A percentile compares a stretch with the other conserved stretches of the same genome.
Evolutionary conservation across 23 red algal species (phyloP).

Genomic region (Gracilariopsis chorda): DNA sequence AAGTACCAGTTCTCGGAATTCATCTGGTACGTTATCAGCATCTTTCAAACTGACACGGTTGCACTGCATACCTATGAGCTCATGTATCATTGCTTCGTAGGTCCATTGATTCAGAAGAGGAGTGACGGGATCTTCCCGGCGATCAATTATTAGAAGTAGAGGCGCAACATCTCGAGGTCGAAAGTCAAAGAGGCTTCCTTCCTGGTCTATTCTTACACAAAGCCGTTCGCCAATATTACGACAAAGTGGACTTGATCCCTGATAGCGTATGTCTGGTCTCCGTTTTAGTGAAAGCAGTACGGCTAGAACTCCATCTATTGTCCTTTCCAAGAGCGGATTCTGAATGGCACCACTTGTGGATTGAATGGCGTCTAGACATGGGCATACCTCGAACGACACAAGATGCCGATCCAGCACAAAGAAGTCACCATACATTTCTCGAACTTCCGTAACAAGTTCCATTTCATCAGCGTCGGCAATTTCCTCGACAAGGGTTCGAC

Average conservation of each 20-base stretch:
- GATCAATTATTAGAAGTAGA: constrained; percentile 84
- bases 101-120: constrained; percentile 99
- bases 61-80: constrained; percentile 81
- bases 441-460: constrained; percentile 67
- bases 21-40: constrained; percentile 53
- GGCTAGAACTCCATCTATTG: constrained; percentile 78
- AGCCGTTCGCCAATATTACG: constrained; percentile 83
- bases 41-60: constrained; percentile 69
- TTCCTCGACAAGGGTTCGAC: constrained; percentile 83
- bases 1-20: constrained; percentile 72
- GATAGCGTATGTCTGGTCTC: constrained; percentile 65
- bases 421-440: constrained; percentile 85
- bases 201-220: constrained; percentile 86
- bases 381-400: constrained; percentile 67
- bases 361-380: constrained; percentile 47
- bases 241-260: constrained; percentile 46
- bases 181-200: constrained; percentile 68
- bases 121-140: constrained; percentile 92
- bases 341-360: constrained; percentile 2
- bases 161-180: constrained; percentile 24
- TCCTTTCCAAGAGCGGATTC: constrained; percentile 68
- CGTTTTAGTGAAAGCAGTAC: constrained; percentile 50
- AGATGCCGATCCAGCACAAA: constrained; percentile 54
- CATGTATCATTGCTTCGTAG: constrained; percentile 98
- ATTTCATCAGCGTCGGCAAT: constrained; percentile 89